Percentiles rank a stretch among this genome's conserved stretches.
Evolutionary conservation across 2,329 filamentous ascomycete genomes (phyloP).

Genomic region (Capronia coronata): DNA sequence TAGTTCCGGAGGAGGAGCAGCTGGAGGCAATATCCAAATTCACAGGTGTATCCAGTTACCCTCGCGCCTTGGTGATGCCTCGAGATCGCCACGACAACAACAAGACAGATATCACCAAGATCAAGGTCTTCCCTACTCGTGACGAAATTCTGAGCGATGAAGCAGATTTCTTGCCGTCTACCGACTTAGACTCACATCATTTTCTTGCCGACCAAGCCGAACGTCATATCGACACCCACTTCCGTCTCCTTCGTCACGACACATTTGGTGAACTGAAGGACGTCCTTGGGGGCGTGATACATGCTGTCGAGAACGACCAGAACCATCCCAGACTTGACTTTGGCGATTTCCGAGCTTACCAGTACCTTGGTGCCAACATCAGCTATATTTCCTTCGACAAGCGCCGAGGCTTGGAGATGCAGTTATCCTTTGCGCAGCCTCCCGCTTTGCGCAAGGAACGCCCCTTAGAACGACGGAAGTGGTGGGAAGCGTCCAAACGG

Average conservation of each 20-base stretch:
- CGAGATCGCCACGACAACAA: conserved; percentile 61
- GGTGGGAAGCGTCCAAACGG: conserved; percentile 18
- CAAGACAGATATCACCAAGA: conserved; percentile 52
- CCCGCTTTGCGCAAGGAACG: neutral
- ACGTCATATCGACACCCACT: conserved; percentile 62
- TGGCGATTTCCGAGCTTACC: conserved; percentile 8
- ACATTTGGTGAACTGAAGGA: conserved; percentile 61
- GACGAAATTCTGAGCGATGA: conserved; percentile 55
- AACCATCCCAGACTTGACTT: neutral
- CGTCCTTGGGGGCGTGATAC: conserved; percentile 28
- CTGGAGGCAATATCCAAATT: neutral
- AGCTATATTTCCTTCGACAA: conserved; percentile 10
- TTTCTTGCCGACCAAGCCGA: conserved; percentile 37
- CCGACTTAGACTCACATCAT: conserved; percentile 44
- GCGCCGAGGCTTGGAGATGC: conserved; percentile 8
- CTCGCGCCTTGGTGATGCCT: conserved; percentile 2
- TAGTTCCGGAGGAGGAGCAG: conserved; percentile 4
- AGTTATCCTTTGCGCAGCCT: conserved; percentile 13
- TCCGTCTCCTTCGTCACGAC: conserved; percentile 64
- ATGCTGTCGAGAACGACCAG: conserved; percentile 40
- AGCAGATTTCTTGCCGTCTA: conserved; percentile 50
- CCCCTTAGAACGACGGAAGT: conserved; percentile 2
- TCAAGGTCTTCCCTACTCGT: conserved; percentile 59
- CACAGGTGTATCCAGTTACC: conserved; percentile 1
- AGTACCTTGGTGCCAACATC: conserved; percentile 7